Base-by-base conservation (phyloP, 2,329 filamentous ascomycete genomes). In the Aureobasidium uvarum region DNA sequence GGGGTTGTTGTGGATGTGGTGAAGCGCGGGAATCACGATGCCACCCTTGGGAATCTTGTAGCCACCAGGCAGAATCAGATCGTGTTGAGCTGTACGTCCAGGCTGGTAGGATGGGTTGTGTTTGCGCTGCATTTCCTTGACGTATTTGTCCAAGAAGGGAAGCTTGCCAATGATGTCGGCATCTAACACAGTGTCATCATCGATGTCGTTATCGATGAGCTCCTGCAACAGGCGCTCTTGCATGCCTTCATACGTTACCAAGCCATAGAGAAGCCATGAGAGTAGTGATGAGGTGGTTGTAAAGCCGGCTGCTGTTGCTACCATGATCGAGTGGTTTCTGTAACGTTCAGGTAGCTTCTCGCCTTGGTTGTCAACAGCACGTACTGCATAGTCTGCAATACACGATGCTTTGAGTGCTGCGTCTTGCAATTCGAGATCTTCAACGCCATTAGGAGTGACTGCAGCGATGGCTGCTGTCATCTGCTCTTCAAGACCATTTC, bases 61-160 rank as follows among this genome's bases (percentile, higher is more conserved):
- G 0, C 85, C 85, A 0, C 85, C 85, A 0, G 86, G 85, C 0
- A 88, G 74, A 31, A 88, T 78, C 65, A 85, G 74, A 70, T 87
- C 85, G 3, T 75, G 75, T 67, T 81, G 82, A 2, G 85, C 76
- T 1, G 83, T 87, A 36, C 86, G 83, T 1, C 78, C 85, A 0
- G 86, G 83, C 69, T 88, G 85, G 75, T 83, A 88, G 0, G 83
- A 84, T 0, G 85, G 83, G 73, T 85, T 87, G 75, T 87, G 85
- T 3, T 78, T 77, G 2, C 85, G 80, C 71, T 85, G 84, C 0
- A 80, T 85, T 71, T 88, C 85, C 73, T 87, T 87, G 77, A 88
- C 75, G 72, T 81, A 85, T 54, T 81, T 80, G 72, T 86, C 84
- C 10, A 85, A 78, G 73, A 82, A 86, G 1, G 75, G 70, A 6